These are phyloP conservation scores for Cladosporium halotolerans DNA, from an alignment of 2,329 filamentous ascomycete species.

Conservation along the genomic window DNA sequence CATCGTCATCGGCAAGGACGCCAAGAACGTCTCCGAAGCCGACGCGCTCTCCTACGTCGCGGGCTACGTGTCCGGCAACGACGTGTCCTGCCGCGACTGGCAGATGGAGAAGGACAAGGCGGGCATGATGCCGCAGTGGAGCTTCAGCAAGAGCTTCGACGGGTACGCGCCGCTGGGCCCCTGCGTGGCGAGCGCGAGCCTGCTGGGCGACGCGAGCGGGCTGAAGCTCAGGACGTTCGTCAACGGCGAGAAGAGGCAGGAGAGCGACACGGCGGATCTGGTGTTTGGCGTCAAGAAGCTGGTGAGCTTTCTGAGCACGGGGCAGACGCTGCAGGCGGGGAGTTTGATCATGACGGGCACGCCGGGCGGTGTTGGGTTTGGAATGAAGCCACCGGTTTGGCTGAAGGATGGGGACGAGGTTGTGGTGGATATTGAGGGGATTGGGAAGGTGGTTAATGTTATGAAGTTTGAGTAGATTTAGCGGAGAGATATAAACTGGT, in stretches of 20 bases:
- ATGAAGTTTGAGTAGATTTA: constrained; percentile 28
- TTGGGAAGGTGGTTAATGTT: constrained; percentile 28
- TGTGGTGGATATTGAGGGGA: constrained; percentile 28
- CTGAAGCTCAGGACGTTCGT: constrained; percentile 43
- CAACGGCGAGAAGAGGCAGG: constrained; percentile 46
- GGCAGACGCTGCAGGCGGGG: constrained; percentile 41
- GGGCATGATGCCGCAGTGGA: constrained; percentile 51
- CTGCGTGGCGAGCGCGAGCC: constrained; percentile 37
- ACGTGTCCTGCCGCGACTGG: constrained; percentile 73
- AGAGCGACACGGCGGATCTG: constrained; percentile 35
- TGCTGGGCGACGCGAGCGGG: constrained; percentile 40
- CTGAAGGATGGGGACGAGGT: constrained; percentile 31
- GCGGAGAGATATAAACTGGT: background rate
- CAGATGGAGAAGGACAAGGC: constrained; percentile 33
- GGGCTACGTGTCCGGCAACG: constrained; percentile 70
- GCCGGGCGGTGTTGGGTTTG: constrained; percentile 34
- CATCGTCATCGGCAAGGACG: constrained; percentile 62
- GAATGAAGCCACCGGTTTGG: constrained; percentile 27
- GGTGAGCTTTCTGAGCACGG: constrained; percentile 29
- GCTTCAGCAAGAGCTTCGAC: constrained; percentile 55
- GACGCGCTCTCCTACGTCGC: constrained; percentile 64
- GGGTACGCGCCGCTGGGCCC: constrained; percentile 51
- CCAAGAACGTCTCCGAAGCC: constrained; percentile 57
- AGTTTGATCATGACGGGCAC: constrained; percentile 48
- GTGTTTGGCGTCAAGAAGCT: constrained; percentile 39